Base-by-base conservation (phyloP, 176 grass and related monocot species). In the Oropetium thomaeum region DNA sequence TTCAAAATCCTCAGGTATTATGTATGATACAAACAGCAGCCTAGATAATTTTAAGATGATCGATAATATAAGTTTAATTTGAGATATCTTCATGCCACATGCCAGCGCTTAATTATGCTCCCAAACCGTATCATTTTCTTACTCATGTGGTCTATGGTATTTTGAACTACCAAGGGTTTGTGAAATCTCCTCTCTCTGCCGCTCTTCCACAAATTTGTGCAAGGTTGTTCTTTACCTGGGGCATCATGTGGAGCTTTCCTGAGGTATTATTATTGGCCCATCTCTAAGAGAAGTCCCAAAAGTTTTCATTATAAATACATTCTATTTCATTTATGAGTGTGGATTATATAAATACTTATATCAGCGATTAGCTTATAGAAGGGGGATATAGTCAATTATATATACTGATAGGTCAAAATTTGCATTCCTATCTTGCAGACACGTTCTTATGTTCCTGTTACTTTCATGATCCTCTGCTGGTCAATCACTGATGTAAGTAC, bases 391-490 rank as follows among this genome's bases (percentile, higher is more conserved):
- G 63, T 9, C 1, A 8, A 28, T 48, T 39, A 2, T 44, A 35
- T 48, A 27, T 79, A 69, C 15, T 79, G 20, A 14, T 25, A 17
- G 40, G 34, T 79, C 8, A 69, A 20, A 51, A 4, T 59, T 1
- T 73, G 47, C 8, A 26, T 15, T 0, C 32, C 14, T 72, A 41
- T 44, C 1, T 84, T 83, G 40, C 83, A 92, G 92, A 83, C 80
- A 10, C 88, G 81, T 8, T 69, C 86, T 53, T 78, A 92, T 75
- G 15, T 92, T 48, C 58, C 85, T 35, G 81, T 89, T 76, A 85
- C 86, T 71, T 74, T 81, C 33, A 42, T 92, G 67, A 81, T 89
- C 64, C 84, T 92, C 53, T 82, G 83, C 28, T 96, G 92, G 92
- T 92, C 89, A 22, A 74, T 87, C 31, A 77, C 89, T 35, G 86